phyloP scores from a whole-genome alignment of 768 basidiomycete genomes.

The Cystobasidium tubakii region DNA sequence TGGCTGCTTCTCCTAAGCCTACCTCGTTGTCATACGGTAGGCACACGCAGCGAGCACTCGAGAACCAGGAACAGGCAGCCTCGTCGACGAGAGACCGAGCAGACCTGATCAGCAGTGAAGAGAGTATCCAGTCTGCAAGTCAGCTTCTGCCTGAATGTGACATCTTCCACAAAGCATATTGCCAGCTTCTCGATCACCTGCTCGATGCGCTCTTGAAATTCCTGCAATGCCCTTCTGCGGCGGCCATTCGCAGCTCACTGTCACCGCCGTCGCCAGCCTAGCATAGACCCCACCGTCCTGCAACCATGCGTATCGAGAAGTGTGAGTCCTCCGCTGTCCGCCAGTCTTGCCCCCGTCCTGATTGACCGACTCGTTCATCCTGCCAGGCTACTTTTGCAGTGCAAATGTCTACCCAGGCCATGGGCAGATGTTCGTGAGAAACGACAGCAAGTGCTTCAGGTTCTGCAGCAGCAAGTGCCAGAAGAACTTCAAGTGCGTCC shows the following conservation, averaged over 20 bases:
- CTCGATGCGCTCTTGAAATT: background rate
- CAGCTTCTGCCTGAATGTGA: too few species aligned
- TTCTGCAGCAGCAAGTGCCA: slow-evolving; percentile 99
- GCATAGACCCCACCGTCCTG: background rate
- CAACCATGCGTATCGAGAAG: slow-evolving; percentile 34
- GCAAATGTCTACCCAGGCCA: slow-evolving; percentile 94
- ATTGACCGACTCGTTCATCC: background rate
- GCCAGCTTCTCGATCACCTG: background rate
- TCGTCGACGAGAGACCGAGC: too few species aligned
- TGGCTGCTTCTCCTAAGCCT: too few species aligned
- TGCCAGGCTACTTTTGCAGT: slow-evolving; percentile 80
- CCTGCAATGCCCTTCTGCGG: background rate
- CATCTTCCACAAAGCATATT: too few species aligned
- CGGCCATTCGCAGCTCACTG: background rate
- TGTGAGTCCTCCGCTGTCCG: slow-evolving; percentile 1
- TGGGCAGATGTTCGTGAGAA: slow-evolving; percentile 81
- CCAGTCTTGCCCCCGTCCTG: background rate
- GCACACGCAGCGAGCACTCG: too few species aligned
- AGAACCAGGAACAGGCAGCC: too few species aligned
- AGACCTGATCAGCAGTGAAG: too few species aligned
- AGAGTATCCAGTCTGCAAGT: too few species aligned
- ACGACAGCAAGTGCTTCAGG: slow-evolving; percentile 95
- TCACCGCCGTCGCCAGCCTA: background rate
- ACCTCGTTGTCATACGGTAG: too few species aligned
- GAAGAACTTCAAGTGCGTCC: slow-evolving; percentile 90